Conservation (phyloP, 2,329 filamentous ascomycete genomes). For the Penicillium occitanis region DNA sequence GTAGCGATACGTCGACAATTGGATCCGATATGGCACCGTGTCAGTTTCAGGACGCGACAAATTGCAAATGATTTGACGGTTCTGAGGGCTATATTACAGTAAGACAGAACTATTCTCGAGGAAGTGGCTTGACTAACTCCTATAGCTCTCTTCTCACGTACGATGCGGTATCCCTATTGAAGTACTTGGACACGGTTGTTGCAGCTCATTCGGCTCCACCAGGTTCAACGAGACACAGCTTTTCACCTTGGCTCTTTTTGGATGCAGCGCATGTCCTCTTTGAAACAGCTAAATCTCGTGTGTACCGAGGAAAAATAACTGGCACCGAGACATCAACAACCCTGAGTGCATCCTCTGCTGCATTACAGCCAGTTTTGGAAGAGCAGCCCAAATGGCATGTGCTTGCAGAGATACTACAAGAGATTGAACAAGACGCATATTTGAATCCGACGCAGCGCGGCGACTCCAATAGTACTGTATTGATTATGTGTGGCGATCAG, state of each 20-base stretch:
- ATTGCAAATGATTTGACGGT: slow-evolving; percentile 88
- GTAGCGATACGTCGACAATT: slow-evolving; percentile 82
- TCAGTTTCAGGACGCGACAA: slow-evolving; percentile 91
- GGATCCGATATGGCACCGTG: slow-evolving; percentile 95
- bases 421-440: slow-evolving; percentile 88
- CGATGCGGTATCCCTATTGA: slow-evolving; percentile 86
- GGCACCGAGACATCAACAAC: slow-evolving; percentile 53
- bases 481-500: slow-evolving; percentile 93
- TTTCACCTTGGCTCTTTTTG: slow-evolving; percentile 94
- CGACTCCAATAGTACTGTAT: slow-evolving; percentile 84
- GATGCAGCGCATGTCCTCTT: slow-evolving; percentile 95
- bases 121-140: slow-evolving; percentile 22
- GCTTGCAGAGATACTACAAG: slow-evolving; percentile 83
- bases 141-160: slow-evolving; percentile 69
- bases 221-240: slow-evolving; percentile 80
- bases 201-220: slow-evolving; percentile 86
- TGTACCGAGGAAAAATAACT: slow-evolving; percentile 73
- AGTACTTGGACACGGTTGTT: slow-evolving; percentile 90
- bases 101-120: slow-evolving; percentile 27
- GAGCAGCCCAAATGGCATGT: slow-evolving; percentile 93
- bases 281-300: slow-evolving; percentile 79
- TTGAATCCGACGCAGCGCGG: slow-evolving; percentile 74
- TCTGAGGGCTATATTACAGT: slow-evolving; percentile 77
- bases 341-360: slow-evolving; percentile 55
- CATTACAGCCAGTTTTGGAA: slow-evolving; percentile 78